Percentiles rank a stretch among this genome's conserved stretches.
phyloP scores from a whole-genome alignment of 1,284 basidiomycete species.

The Ganoderma multipileum region DNA sequence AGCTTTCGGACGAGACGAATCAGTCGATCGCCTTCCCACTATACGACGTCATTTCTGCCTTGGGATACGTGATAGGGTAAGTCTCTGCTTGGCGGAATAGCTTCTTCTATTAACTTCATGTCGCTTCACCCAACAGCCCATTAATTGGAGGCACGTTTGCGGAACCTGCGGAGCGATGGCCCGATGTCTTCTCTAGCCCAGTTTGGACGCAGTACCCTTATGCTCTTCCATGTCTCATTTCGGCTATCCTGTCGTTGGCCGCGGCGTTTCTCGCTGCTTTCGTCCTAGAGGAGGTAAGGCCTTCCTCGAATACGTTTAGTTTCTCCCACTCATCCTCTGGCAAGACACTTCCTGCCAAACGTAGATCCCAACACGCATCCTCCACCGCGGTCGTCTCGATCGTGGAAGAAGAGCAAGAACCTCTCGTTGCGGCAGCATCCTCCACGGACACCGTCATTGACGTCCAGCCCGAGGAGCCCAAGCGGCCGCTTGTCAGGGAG shows the following conservation, averaged over 20 bases:
- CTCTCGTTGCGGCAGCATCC: slow-evolving; percentile 20
- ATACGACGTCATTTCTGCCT: slow-evolving; percentile 64
- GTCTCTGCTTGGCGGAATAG: slow-evolving; percentile 12
- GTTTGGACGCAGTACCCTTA: slow-evolving; percentile 62
- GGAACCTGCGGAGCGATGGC: slow-evolving; percentile 57
- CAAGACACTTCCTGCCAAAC: slow-evolving; percentile 47
- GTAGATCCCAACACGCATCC: slow-evolving; percentile 16
- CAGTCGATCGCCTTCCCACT: slow-evolving; percentile 67
- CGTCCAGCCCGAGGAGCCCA: slow-evolving; percentile 14
- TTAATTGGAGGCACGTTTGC: slow-evolving; percentile 68
- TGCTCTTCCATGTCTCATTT: slow-evolving; percentile 61
- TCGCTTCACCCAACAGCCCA: slow-evolving; percentile 49
- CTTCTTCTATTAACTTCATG: background rate
- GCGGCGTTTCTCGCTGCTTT: slow-evolving; percentile 49
- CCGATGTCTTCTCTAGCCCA: slow-evolving; percentile 49
- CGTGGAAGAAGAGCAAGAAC: slow-evolving; percentile 22
- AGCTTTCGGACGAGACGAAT: slow-evolving; percentile 72
- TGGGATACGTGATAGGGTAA: slow-evolving; percentile 67
- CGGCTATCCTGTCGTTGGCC: slow-evolving; percentile 39
- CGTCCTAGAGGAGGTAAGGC: slow-evolving; percentile 61
- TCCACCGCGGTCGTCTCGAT: slow-evolving; percentile 15
- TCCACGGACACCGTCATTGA: slow-evolving; percentile 23
- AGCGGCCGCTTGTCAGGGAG: slow-evolving; percentile 36
- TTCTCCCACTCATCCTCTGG: background rate
- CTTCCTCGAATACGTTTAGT: background rate